Base-by-base conservation (phyloP, 192 early-diverging fungal genomes). In the Coemansia guatemalensis region DNA sequence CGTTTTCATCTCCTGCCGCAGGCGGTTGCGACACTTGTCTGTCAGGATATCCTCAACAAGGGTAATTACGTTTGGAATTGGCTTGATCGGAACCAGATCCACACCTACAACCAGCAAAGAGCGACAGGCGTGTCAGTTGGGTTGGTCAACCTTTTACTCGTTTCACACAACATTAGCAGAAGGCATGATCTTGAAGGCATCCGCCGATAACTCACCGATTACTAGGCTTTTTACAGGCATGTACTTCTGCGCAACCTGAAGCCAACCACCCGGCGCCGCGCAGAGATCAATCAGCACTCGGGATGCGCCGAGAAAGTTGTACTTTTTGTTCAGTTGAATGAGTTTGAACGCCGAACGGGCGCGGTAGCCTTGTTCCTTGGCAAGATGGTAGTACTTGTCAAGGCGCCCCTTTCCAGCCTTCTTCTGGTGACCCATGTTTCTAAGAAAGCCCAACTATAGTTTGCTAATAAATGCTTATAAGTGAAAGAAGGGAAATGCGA, bases 361-460 rank as follows among this genome's bases (percentile, higher is more conserved):
- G 68, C 95, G 88, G 85, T 95, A 99, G 56, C 97, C 97, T 74
- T 97, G 95, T 71, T 99, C 97, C 85, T 99, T 99, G 79, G 97
- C 97, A 86, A 99, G 89, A 74, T 99, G 92, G 85, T 97, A 99
- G 88, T 95, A 98, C 87, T 98, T 97, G 85, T 99, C 97, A 83
- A 99, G 88, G 82, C 97, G 92, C 35, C 95, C 95, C 87, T 89
- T 90, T 60, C 84, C 88, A 67, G 86, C 74, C 73, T 88, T 87
- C 69, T 88, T 89, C 64, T 78, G 76, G 30, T 64, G 71, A 18
- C 83, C 83, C 83, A 84, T 84, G 21, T 26, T 53, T 23, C 21
- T 11, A 29, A 20, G 35, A 65, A 50, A 49, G 8, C 30, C 21
- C 20, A 6, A 51, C 20, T 27, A 50, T 4, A 51, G 5, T 25